Conservation (phyloP, 2,329 filamentous ascomycete species). For the Aspergillus caelatus region DNA sequence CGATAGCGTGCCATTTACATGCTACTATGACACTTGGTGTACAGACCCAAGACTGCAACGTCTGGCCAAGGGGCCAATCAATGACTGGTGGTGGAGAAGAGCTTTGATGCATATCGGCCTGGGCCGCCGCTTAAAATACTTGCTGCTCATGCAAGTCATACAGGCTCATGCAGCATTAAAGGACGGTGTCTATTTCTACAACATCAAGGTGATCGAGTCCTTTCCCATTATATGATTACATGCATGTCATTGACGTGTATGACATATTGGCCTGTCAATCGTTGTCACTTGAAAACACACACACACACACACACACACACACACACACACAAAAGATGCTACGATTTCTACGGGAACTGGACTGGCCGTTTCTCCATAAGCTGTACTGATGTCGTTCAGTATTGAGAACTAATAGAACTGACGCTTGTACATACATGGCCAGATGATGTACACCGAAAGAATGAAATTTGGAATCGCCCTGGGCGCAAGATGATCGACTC, state of each 20-base stretch:
- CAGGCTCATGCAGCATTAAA: not conserved
- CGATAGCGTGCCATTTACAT: constrained; percentile 2
- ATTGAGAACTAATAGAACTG: not conserved
- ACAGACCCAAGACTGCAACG: not conserved
- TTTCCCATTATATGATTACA: not conserved
- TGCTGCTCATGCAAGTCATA: not conserved
- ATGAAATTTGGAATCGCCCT: not conserved
- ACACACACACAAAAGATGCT: not conserved
- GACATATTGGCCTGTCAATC: not conserved
- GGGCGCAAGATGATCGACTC: not conserved
- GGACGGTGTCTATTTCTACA: not conserved
- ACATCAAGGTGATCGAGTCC: too few species aligned
- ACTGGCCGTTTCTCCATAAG: not conserved
- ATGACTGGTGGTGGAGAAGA: constrained; percentile 5
- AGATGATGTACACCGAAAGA: constrained; percentile 5
- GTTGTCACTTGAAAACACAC: too few species aligned
- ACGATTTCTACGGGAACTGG: not conserved
- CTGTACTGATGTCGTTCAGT: not conserved
- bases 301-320: too few species aligned
- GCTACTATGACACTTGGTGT: not conserved
- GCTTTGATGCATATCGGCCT: not conserved
- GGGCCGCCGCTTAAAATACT: not conserved
- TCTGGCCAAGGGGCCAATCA: not conserved
- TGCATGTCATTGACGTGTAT: not conserved
- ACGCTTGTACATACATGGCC: constrained; percentile 6